These are phyloP conservation scores for Suillus cothurnatus DNA, from an alignment of 768 basidiomycete genomes.

Conservation along the genomic window DNA sequence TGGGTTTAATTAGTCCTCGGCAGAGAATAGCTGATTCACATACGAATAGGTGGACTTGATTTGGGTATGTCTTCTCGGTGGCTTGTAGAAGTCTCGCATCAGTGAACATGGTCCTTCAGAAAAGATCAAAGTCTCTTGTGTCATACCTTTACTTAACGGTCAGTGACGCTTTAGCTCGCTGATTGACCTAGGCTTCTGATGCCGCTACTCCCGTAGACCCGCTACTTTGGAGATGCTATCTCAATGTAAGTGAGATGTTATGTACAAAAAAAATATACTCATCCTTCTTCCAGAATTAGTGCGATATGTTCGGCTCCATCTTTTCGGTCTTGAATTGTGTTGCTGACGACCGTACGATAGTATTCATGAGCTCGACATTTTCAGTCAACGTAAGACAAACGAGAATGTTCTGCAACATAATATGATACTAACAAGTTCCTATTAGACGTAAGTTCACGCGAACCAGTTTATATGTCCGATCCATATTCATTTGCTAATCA, in stretches of 20 bases:
- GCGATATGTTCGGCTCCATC: constrained; percentile 8
- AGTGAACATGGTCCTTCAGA: constrained; percentile 6
- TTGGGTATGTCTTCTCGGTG: constrained; percentile 10
- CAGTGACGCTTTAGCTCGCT: not conserved
- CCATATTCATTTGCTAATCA: not conserved
- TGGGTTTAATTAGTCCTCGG: not conserved
- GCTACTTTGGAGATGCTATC: constrained; percentile 11
- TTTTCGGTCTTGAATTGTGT: not conserved
- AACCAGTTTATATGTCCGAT: not conserved
- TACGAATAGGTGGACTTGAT: constrained; percentile 12
- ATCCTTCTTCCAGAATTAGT: constrained; percentile 7
- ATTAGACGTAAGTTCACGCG: constrained; percentile 5
- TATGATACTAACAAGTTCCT: constrained; percentile 1
- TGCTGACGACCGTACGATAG: constrained; percentile 3
- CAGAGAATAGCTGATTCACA: not conserved
- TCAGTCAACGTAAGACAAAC: constrained; percentile 7
- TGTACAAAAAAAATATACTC: not conserved
- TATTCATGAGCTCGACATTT: constrained; percentile 11
- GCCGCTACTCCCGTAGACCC: constrained; percentile 6
- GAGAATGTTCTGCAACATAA: not conserved
- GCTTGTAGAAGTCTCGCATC: not conserved
- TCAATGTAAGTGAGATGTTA: constrained; percentile 4
- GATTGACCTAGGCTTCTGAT: not conserved
- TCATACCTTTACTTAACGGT: constrained; percentile 9
- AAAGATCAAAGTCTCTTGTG: constrained; percentile 4